phyloP scores from a whole-genome alignment of 2,329 filamentous ascomycete genomes.

The Eurotiales sp. region DNA sequence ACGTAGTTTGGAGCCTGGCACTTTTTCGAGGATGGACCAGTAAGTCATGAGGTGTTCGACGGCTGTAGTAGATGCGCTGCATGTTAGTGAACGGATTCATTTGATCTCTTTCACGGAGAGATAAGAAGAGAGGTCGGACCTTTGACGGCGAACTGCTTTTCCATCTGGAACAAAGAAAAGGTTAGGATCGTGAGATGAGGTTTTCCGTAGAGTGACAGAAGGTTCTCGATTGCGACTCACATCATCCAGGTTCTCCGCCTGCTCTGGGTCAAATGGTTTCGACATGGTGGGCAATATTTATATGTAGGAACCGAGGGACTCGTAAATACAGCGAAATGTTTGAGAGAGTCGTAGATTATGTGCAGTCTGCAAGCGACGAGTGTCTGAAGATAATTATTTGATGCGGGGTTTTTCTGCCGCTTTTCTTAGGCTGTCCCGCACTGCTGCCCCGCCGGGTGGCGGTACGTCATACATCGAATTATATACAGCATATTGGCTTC shows the following conservation, averaged over 20 bases:
- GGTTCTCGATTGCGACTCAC: slow-evolving; percentile 41
- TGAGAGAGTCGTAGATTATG: neutral
- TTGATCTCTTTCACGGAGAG: neutral
- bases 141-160: slow-evolving; percentile 99
- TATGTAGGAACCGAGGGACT: neutral
- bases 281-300: slow-evolving; percentile 25
- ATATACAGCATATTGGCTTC: neutral
- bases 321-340: neutral
- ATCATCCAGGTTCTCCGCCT: slow-evolving; percentile 67
- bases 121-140: slow-evolving; percentile 48
- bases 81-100: neutral
- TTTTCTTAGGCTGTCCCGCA: neutral
- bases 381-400: no score
- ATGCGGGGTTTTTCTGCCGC: neutral
- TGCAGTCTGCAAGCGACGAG: no score
- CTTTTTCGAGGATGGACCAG: slow-evolving; percentile 90
- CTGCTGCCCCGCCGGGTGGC: neutral
- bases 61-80: slow-evolving; percentile 40
- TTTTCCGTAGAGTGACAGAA: neutral
- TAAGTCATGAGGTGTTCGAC: slow-evolving; percentile 97
- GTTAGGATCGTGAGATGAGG: slow-evolving; percentile 24
- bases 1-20: slow-evolving; percentile 81
- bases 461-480: slow-evolving; percentile 8
- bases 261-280: slow-evolving; percentile 52
- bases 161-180: slow-evolving; percentile 60